Evolutionary conservation across 2,329 filamentous ascomycete species (phyloP), one percentile per base, ranked within the genome.

Genomic region (Paramyrothecium sp.): DNA sequence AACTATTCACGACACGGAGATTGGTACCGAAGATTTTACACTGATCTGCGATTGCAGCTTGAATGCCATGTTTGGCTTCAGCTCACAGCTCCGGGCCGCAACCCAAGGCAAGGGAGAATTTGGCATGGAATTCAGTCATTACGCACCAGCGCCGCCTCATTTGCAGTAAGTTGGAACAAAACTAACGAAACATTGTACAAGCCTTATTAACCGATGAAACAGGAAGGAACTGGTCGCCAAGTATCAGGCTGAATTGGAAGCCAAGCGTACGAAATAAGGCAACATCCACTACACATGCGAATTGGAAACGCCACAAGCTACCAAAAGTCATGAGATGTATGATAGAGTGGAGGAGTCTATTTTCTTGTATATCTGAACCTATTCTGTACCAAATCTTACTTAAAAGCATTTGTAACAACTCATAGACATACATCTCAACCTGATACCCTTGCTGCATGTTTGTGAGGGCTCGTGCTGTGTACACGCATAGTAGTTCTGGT

Each of bases 91-190:
- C 64, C 86, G 95, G 66, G 95, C 95, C 16, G 91, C 93, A 21
- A 98, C 93, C 2, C 95, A 99, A 79, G 95, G 95, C 61, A 99
- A 99, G 83, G 95, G 95, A 68, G 95, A 99, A 79, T 99, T 97
- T 72, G 90, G 85, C 68, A 98, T 99, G 95, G 95, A 99, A 78
- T 99, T 99, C 70, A 95, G 90, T 75, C 95, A 98, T 78, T 99
- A 99, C 69, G 87, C 90, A 54, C 82, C 92, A 54, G 92, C 95
- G 58, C 90, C 93, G 52, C 86, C 87, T 67, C 93, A 98, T 71
- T 73, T 98, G 73, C 95, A 99, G 89, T 90, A 88, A 72, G 88
- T 85, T 61, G 49, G 55, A 11, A 21, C 47, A 21, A 12, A 11
- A 4, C 47, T 13, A 2, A 20, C 16, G 5, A 3, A 47, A 22